Conservation (phyloP, 257 asterid genomes). For the Vinca minor region DNA sequence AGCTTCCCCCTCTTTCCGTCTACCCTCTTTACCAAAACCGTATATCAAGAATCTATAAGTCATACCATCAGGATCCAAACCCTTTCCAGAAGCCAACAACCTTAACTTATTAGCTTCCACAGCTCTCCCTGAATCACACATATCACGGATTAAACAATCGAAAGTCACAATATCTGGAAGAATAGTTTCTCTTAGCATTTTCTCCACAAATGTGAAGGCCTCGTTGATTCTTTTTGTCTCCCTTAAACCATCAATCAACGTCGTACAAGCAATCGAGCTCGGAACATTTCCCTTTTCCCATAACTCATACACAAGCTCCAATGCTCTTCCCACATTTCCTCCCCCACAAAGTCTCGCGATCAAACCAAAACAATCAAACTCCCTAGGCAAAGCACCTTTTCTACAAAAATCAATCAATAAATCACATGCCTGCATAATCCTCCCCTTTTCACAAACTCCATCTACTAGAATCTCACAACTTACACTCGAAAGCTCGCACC, state of each 20-base stretch:
- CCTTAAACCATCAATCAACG: conserved; percentile 62
- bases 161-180: conserved; percentile 74
- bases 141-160: conserved; percentile 55
- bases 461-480: conserved; percentile 77
- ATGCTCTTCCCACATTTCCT: conserved; percentile 36
- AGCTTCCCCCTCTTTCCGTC: conserved; percentile 63
- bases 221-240: conserved; percentile 27
- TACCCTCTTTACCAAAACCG: conserved; percentile 58
- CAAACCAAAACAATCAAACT: conserved; percentile 44
- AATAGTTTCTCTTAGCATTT: conserved; percentile 50
- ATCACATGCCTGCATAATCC: conserved; percentile 42
- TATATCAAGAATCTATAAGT: conserved; percentile 59
- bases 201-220: conserved; percentile 38
- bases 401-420: conserved; percentile 49
- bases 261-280: conserved; percentile 58
- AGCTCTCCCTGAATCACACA: conserved; percentile 51
- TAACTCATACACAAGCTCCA: conserved; percentile 52
- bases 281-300: conserved; percentile 57
- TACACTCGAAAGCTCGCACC: conserved; percentile 54
- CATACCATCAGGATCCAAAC: conserved; percentile 63
- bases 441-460: conserved; percentile 58
- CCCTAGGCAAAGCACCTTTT: conserved; percentile 48
- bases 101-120: conserved; percentile 72
- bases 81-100: conserved; percentile 58
- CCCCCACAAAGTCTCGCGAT: conserved; percentile 54